Evolutionary conservation across 345 rosid species (phyloP).

Genomic region (Lepidium sativum): DNA sequence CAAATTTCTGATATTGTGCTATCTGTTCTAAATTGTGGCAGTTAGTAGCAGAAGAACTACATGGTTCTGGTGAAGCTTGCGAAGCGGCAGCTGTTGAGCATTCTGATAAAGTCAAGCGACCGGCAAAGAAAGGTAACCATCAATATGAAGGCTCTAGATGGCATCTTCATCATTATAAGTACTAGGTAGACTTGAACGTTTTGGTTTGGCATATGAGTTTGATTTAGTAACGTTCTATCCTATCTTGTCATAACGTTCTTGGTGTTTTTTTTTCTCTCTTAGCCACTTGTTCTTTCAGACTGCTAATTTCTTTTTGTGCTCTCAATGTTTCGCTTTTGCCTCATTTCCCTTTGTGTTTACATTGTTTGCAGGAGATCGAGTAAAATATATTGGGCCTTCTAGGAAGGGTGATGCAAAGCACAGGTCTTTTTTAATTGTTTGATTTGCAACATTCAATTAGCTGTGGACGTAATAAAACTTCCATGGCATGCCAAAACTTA

Average conservation of each 20-base stretch:
- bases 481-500: background rate
- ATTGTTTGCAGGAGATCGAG: constrained; percentile 67
- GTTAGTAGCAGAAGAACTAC: constrained; percentile 65
- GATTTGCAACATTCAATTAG: background rate
- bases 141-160: background rate
- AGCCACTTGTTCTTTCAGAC: background rate
- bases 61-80: constrained; percentile 37
- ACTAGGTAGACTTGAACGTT: constrained; percentile 1
- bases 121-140: constrained; percentile 62
- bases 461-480: background rate
- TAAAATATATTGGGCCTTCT: constrained; percentile 71
- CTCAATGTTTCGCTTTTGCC: background rate
- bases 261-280: constrained; percentile 10
- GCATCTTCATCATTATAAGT: constrained; percentile 2
- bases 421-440: constrained; percentile 27
- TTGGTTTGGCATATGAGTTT: background rate
- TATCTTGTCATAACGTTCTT: background rate
- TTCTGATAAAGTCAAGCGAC: constrained; percentile 46
- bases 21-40: constrained; percentile 23
- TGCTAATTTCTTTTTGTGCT: constrained; percentile 1
- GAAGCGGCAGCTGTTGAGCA: constrained; percentile 46
- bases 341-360: background rate
- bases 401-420: constrained; percentile 42
- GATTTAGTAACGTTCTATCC: background rate
- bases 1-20: background rate